Conservation (phyloP, 345 rosid genomes). For the Gossypium ekmanianum region DNA sequence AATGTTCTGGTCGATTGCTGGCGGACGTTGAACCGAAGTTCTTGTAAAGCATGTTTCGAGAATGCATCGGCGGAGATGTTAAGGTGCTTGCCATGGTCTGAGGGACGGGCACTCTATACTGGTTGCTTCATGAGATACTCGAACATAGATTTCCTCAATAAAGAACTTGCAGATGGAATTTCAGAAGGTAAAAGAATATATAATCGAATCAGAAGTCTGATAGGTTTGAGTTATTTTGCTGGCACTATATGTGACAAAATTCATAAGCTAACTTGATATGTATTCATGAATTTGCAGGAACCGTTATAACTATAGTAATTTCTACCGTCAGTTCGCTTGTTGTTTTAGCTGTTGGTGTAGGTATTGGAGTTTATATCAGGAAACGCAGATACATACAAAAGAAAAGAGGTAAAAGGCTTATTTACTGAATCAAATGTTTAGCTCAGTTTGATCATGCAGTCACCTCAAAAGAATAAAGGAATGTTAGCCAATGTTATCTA, state of each 20-base stretch:
- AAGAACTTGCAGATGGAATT: conserved; percentile 40
- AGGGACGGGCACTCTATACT: conserved; percentile 76
- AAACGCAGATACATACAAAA: conserved; percentile 15
- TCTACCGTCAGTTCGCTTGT: conserved; percentile 63
- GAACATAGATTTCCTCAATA: conserved; percentile 68
- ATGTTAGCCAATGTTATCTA: not conserved
- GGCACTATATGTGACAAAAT: not conserved
- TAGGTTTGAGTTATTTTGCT: too few relatives aligned
- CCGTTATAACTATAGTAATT: conserved; percentile 55
- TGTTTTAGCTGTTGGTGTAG: conserved; percentile 53
- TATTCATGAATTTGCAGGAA: conserved; percentile 42
- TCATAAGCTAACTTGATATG: not conserved
- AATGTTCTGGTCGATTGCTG: conserved; percentile 81
- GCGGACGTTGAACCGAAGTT: conserved; percentile 58
- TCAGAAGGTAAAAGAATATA: conserved; percentile 43
- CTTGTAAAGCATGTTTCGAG: conserved; percentile 64
- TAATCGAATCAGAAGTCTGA: too few relatives aligned
- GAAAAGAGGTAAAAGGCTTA: conserved; percentile 11
- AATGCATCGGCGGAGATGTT: conserved; percentile 56
- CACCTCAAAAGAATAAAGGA: not conserved
- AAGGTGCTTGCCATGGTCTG: conserved; percentile 80
- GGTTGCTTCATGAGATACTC: conserved; percentile 88
- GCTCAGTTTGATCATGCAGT: not conserved
- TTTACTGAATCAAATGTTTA: not conserved
- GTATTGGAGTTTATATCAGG: conserved; percentile 52